Evolutionary conservation across 306 rosid genomes (phyloP), one percentile per base, ranked within the genome.

Genomic region (Medicago truncatula): DNA sequence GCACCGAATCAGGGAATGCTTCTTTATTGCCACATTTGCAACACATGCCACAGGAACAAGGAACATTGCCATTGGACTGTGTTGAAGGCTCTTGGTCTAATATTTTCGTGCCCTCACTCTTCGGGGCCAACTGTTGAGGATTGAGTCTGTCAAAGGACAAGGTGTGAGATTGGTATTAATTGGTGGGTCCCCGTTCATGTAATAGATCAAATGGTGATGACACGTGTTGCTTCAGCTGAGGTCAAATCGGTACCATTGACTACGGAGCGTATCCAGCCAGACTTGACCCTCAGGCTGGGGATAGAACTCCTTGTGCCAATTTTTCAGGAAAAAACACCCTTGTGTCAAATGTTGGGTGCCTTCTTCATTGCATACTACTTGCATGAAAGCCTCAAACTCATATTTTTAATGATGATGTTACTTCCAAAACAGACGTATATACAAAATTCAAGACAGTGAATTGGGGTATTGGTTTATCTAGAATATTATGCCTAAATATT

Each of bases 121-220:
- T 23, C 9, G 28, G 11, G 68, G 60, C 46, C 59, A 28, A 40
- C 40, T 28, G 40, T 46, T 44, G 39, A 67, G 17, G 60, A 39
- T 67, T 43, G 49, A 57, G 39, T 41, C 70, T 61, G 67, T 66
- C 13, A 52, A 44, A 3, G 14, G 39, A 39, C 47, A 12, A 8
- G 41, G 59, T 67, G 67, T 54, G 66, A 76, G 67, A 67, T 76
- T 76, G 46, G 41, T 28, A 31, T 44, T 36, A 43, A 38, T 38
- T 39, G 79, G 38, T 12, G 6, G 39, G 14, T 20, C 57, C 6
- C 18, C n/a, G 56, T 2, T 71, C 66, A 38, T 56, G 20, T 56
- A 9, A 44, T 43, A 56, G 53, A 56, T 66, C 25, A 53, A 56
- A 56, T 28, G 28, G 74, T 16, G 58, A 54, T 53, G 47, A 20